Evolutionary conservation across 1,284 basidiomycete genomes (phyloP).

Genomic region (Retiboletus flavoniger): DNA sequence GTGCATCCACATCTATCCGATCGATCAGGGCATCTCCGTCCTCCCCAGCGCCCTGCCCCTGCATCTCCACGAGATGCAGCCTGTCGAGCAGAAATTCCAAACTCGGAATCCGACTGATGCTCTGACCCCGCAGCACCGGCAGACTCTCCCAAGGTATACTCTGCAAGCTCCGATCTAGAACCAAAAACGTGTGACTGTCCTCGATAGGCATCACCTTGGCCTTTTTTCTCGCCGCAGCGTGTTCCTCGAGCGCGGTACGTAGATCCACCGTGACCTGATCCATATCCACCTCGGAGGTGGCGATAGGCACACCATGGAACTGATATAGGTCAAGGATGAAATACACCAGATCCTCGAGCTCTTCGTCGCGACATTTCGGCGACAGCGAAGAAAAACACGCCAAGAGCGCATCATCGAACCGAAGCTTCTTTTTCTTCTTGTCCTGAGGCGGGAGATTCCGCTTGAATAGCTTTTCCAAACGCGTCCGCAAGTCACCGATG

Average conservation of each 20-base stretch:
- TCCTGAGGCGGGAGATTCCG: constrained; percentile 54
- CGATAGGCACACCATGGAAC: constrained; percentile 86
- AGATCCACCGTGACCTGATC: constrained; percentile 82
- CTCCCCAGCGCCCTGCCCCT: constrained; percentile 22
- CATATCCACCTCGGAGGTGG: constrained; percentile 90
- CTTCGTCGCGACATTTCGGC: constrained; percentile 84
- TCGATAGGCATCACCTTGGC: constrained; percentile 30
- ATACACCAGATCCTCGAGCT: constrained; percentile 92
- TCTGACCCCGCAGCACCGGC: constrained; percentile 78
- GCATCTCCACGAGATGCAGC: constrained; percentile 56
- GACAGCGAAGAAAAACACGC: constrained; percentile 84
- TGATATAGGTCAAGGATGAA: constrained; percentile 94
- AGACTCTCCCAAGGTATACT: constrained; percentile 96
- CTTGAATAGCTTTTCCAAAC: constrained; percentile 76
- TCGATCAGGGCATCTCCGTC: constrained; percentile 35
- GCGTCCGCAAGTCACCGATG: constrained; percentile 55
- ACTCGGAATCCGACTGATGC: constrained; percentile 89
- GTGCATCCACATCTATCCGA: constrained; percentile 59
- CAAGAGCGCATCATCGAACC: constrained; percentile 71
- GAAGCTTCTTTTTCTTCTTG: constrained; percentile 29
- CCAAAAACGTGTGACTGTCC: constrained; percentile 80
- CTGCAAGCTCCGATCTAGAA: constrained; percentile 89
- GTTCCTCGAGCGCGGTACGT: constrained; percentile 68
- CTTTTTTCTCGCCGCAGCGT: constrained; percentile 45
- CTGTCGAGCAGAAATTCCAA: constrained; percentile 87